phyloP scores from a whole-genome alignment of 2,329 filamentous ascomycete species.

The Pseudopithomyces maydicus region DNA sequence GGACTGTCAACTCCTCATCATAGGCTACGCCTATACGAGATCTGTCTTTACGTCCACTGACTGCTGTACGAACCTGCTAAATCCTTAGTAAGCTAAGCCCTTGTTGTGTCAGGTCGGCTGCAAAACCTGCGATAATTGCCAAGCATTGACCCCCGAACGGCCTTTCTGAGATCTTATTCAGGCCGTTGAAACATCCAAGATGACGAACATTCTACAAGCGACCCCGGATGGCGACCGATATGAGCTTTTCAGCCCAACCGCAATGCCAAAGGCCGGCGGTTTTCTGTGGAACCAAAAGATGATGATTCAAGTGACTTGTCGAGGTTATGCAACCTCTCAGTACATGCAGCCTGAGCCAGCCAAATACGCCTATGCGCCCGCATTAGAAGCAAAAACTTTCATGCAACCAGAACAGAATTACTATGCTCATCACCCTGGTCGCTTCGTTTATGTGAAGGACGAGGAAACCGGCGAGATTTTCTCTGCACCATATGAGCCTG shows the following conservation, averaged over 20 bases:
- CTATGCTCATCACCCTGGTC: constrained; percentile 63
- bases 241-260: constrained; percentile 61
- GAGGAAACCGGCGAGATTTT: constrained; percentile 58
- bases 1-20: constrained; percentile 8
- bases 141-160: constrained; percentile 21
- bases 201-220: constrained; percentile 39
- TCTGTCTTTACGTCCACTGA: constrained; percentile 14
- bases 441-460: constrained; percentile 65
- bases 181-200: constrained; percentile 13
- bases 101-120: constrained; percentile 23
- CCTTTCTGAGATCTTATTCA: constrained; percentile 13
- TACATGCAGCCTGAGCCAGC: constrained; percentile 67
- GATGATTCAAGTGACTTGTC: constrained; percentile 66
- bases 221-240: constrained; percentile 59
- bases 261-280: constrained; percentile 60
- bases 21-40: constrained; percentile 16
- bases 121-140: constrained; percentile 29
- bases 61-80: constrained; percentile 23
- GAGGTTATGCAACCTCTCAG: constrained; percentile 63
- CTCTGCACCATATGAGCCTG: constrained; percentile 62
- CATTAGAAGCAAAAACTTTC: constrained; percentile 63
- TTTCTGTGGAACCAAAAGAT: constrained; percentile 66
- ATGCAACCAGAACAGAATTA: constrained; percentile 67
- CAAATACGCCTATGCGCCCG: constrained; percentile 64
- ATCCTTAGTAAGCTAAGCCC: constrained; percentile 34